phyloP scores from a whole-genome alignment of 2,329 filamentous ascomycete species.

The Cladosporium oxysporum region DNA sequence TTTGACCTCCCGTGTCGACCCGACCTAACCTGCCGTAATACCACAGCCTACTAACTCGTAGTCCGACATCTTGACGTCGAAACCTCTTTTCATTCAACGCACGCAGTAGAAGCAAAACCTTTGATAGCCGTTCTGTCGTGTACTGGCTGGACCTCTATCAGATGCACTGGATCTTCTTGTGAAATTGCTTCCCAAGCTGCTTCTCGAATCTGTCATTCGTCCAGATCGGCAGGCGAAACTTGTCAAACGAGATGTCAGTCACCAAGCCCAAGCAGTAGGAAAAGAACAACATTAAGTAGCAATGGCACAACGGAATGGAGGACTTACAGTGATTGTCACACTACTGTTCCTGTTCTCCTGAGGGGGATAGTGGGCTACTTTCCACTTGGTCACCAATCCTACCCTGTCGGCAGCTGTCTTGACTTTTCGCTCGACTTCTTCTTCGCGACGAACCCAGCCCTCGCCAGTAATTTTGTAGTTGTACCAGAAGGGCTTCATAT shows the following conservation, averaged over 20 bases:
- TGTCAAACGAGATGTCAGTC: not conserved
- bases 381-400: not conserved
- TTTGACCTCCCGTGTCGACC: not conserved
- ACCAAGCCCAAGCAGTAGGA: not conserved
- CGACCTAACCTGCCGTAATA: not conserved
- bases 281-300: not conserved
- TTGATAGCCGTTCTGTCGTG: not conserved
- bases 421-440: not conserved
- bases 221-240: not conserved
- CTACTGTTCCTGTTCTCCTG: not conserved
- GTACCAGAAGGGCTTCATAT: not conserved
- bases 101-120: not conserved
- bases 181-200: not conserved
- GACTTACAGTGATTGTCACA: not conserved
- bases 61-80: not conserved
- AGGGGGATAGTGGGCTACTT: not conserved
- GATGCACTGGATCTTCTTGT: not conserved
- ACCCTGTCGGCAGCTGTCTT: not conserved
- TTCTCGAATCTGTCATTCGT: not conserved
- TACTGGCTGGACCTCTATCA: not conserved
- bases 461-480: not conserved
- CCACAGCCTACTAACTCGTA: not conserved
- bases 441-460: not conserved
- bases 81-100: not conserved
- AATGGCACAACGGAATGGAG: not conserved